These are phyloP conservation scores for Xylariaceae sp. DNA, from an alignment of 2,329 filamentous ascomycete genomes.

Conservation along the genomic window DNA sequence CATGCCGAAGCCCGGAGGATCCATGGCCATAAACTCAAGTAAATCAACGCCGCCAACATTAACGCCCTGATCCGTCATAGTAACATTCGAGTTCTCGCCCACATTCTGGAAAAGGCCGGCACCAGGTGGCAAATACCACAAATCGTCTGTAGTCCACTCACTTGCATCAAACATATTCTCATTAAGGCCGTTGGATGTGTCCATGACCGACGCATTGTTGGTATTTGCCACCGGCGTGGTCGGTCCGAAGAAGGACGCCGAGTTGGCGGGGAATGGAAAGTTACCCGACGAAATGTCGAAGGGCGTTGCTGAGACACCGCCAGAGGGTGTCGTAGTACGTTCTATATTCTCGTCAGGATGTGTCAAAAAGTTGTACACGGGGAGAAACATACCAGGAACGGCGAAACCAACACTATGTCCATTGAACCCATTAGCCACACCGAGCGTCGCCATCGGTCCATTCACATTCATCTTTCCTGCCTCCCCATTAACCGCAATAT, in stretches of 20 bases:
- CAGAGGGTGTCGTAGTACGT: constrained; percentile 43
- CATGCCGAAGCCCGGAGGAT: constrained; percentile 31
- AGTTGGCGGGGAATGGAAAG: constrained; percentile 52
- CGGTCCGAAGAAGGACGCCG: constrained; percentile 47
- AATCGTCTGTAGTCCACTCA: constrained; percentile 56
- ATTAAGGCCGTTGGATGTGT: constrained; percentile 35
- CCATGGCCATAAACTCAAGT: constrained; percentile 67
- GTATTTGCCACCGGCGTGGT: constrained; percentile 43
- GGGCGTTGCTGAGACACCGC: constrained; percentile 60
- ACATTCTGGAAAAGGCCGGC: constrained; percentile 65
- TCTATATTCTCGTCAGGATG: constrained; percentile 26
- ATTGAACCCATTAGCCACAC: constrained; percentile 25
- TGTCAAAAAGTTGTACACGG: background rate
- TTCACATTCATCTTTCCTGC: constrained; percentile 25
- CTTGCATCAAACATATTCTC: constrained; percentile 42
- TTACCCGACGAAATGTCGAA: constrained; percentile 56
- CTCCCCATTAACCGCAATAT: constrained; percentile 31
- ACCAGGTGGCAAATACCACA: constrained; percentile 66
- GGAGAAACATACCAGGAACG: constrained; percentile 27
- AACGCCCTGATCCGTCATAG: constrained; percentile 66
- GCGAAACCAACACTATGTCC: constrained; percentile 24
- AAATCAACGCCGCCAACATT: constrained; percentile 66
- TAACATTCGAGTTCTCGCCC: constrained; percentile 54
- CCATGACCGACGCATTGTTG: constrained; percentile 23
- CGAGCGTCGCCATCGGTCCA: constrained; percentile 30